Evolutionary conservation across 2,329 filamentous ascomycete species (phyloP), one percentile per base, ranked within the genome.

Genomic region (Paracoccidioides brasiliensis): DNA sequence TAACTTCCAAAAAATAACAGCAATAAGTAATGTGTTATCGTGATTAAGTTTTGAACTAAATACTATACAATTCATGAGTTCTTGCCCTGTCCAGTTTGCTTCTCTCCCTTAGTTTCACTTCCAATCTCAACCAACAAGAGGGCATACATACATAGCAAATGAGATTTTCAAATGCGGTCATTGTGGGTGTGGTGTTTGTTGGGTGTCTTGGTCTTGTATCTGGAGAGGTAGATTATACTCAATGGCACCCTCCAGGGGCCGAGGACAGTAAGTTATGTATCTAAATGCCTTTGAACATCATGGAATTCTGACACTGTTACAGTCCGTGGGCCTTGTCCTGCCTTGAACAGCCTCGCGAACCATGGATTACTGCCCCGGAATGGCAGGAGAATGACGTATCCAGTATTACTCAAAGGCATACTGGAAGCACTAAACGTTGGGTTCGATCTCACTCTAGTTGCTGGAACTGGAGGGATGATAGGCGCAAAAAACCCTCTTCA

Each of bases 291-390:
- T 32, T 15, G 14, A 9, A 14, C 5, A 41, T 10, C 46, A 9
- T 14, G 4, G n/a, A 7, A 14, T 48, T 38, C 54, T 56, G 12
- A 56, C 49, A 37, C n/a, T 7, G 42, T 22, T 10, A 30, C 54
- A 58, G 59, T 60, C 52, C 58, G 59, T 38, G 55, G 53, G 14
- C 67, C 68, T 8, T 70, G 68, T 49, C 67, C 67, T 1, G 64
- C 58, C 4, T 58, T 69, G 22, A 70, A 70, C 52, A 56, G 64
- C 9, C 61, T 69, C 14, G 67, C 67, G 14, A 71, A 70, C 55
- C 64, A 69, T 53, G 60, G 58, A 42, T 57, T 71, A 57, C 53
- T 71, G 12, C 66, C 68, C 9, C 64, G 59, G 45, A 42, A 66
- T 54, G 70, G 69, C 46, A 65, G 63, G 53, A 63, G 64, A 40